Percentiles rank a stretch among this genome's conserved stretches.
These are phyloP conservation scores for Delphinella strobiligena DNA, from an alignment of 2,329 filamentous ascomycete genomes.

Conservation along the genomic window DNA sequence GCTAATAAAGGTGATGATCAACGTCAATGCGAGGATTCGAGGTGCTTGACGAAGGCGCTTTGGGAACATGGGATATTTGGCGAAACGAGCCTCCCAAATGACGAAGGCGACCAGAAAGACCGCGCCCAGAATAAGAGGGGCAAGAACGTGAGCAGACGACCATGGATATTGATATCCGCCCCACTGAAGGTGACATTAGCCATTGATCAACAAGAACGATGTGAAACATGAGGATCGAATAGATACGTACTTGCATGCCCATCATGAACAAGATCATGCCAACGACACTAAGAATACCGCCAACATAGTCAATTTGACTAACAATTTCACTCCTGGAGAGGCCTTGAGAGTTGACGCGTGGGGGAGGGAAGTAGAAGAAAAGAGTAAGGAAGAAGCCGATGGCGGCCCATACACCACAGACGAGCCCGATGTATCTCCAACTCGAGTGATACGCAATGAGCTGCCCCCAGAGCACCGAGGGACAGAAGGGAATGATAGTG, in stretches of 20 bases:
- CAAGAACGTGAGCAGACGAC: constrained; percentile 20
- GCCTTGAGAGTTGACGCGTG: constrained; percentile 30
- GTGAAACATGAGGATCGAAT: constrained; percentile 20
- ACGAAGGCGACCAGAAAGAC: constrained; percentile 20
- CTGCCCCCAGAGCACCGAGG: constrained; percentile 50
- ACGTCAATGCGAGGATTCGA: constrained; percentile 22
- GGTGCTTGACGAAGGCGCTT: constrained; percentile 19
- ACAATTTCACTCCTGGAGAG: constrained; percentile 31
- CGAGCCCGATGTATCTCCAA: constrained; percentile 44
- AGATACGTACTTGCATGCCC: constrained; percentile 29
- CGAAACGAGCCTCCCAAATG: constrained; percentile 20
- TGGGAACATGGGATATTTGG: constrained; percentile 23
- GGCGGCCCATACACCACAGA: constrained; percentile 41
- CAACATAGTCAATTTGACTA: constrained; percentile 37
- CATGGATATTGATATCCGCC: constrained; percentile 19
- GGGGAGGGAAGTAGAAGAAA: constrained; percentile 43
- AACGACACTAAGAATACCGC: constrained; percentile 37
- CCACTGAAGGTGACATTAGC: constrained; percentile 14
- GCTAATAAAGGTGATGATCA: constrained; percentile 29
- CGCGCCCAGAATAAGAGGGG: constrained; percentile 21
- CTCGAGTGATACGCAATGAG: constrained; percentile 37
- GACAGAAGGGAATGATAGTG: constrained; percentile 51
- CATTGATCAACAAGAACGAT: constrained; percentile 18
- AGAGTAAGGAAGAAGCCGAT: constrained; percentile 37
- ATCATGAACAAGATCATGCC: constrained; percentile 41